Evolutionary conservation across 805 yeast genomes (phyloP), one percentile per base, ranked within the genome.

Genomic region (Cyberlindnera galapagoensis): DNA sequence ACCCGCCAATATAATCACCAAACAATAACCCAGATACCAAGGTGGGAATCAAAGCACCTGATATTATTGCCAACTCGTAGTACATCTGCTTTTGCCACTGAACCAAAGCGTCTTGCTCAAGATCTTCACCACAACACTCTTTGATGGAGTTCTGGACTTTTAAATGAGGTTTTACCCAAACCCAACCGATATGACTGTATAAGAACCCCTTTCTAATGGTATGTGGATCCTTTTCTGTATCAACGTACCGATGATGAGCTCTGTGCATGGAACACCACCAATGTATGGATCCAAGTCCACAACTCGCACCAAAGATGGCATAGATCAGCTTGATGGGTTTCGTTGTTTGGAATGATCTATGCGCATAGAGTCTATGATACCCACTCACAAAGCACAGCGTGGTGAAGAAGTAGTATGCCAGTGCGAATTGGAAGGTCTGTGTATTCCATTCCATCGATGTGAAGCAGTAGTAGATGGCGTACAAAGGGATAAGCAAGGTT

Each of bases 121-220:
- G 65, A 51, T 85, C 87, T 63, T 52, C 74, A 61, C 69, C 83
- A 9, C 31, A 30, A 21, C 52, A 48, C 29, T 50, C 54, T 24
- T 38, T 46, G 5, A 45, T 29, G 3, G 68, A 66, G 26, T 52
- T 56, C 18, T 55, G 46, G 7, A 65, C 69, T 31, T 71, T 71
- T 13, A 77, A 70, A 56, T 74, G 76, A 43, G 84, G 87, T 44
- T 69, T 69, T 38, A 80, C 63, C 21, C 86, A 52, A 61, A 83
- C 69, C 94, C 95, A 88, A 4, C 96, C 97, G 60, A 86, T 65
- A 59, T 87, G 95, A 21, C 90, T 76, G 71, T 76, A 87, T 48
- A 71, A 59, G 46, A 86, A 69, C 1, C 97, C 96, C 38, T 82
- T 69, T 51, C 88, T 73, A 23, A 82, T 79, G 49, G 77, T 77